Evolutionary conservation across 306 rosid species (phyloP), one percentile per base, ranked within the genome.

Genomic region (Acmispon strigosus): DNA sequence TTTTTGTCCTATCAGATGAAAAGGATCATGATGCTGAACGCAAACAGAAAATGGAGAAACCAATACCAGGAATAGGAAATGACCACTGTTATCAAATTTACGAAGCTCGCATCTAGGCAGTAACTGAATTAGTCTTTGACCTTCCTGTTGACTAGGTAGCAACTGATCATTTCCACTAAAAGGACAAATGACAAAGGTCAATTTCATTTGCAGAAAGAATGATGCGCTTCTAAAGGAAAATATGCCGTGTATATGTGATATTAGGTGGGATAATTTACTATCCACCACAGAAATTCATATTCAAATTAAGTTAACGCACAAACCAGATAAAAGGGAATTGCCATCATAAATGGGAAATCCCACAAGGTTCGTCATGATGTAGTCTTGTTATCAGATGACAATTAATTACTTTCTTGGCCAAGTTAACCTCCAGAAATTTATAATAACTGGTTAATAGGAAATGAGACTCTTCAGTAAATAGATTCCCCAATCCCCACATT

Each of bases 51-150:
- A 75, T 14, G 66, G 48, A 79, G 45, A 76, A 69, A 75, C 32
- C 5, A 79, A 34, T 91, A 91, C 99, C 97, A 83, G 80, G 78
- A 91, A 75, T 69, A 94, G 86, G 78, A 89, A 89, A 81, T 91
- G 99, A 7, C 99, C 91, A 66, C 76, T 72, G 77, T 80, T 78
- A 18, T 80, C 79, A 72, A 91, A 89, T 69, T 36, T 84, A 56
- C 92, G 97, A 57, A 83, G 70, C 50, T 77, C 86, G 71, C 88
- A 82, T 8, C 77, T 86, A 19, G 88, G 85, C 34, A 94, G 66
- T 19, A 75, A 58, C 62, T 66, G 66, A 18, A 0, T 0, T 27
- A 94, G 86, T 74, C 88, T 78, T 81, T 82, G 80, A 56, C 87
- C 95, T 82, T 94, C 97, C 66, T 72, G 83, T 50, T 47, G 74